Percentiles rank a stretch among this genome's conserved stretches.
phyloP scores from a whole-genome alignment of 306 rosid species.

The Cicer cuneatum region DNA sequence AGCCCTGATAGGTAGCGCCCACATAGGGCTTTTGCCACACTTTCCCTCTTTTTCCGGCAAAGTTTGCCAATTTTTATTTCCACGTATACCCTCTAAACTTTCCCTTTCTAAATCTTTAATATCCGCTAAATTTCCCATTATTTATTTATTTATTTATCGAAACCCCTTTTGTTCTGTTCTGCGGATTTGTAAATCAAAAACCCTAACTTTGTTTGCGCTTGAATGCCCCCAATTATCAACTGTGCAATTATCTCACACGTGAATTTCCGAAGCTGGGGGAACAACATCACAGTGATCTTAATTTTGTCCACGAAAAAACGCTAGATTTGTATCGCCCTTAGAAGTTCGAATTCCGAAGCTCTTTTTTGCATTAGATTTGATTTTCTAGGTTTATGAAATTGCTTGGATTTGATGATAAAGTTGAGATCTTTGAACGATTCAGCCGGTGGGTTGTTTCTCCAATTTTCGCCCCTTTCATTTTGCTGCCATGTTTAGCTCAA shows the following conservation, averaged over 20 bases:
- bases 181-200: constrained; percentile 51
- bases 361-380: constrained; percentile 55
- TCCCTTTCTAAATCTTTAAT: constrained; percentile 22
- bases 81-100: constrained; percentile 43
- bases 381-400: constrained; percentile 40
- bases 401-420: constrained; percentile 44
- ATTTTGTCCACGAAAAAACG: constrained; percentile 56
- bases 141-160: constrained; percentile 4
- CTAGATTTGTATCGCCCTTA: constrained; percentile 60
- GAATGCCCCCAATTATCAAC: constrained; percentile 47
- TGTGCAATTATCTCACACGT: constrained; percentile 37
- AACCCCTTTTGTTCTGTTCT: constrained; percentile 25
- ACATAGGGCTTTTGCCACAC: too few species aligned
- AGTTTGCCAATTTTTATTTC: constrained; percentile 37
- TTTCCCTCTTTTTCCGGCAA: too few species aligned
- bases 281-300: constrained; percentile 34
- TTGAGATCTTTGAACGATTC: constrained; percentile 43
- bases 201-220: constrained; percentile 59
- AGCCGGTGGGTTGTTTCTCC: constrained; percentile 42
- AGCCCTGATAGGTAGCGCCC: too few species aligned
- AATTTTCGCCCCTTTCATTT: constrained; percentile 37
- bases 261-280: constrained; percentile 33
- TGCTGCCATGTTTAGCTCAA: constrained; percentile 32
- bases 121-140: constrained; percentile 28
- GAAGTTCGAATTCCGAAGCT: constrained; percentile 38